Percentiles rank a stretch among this genome's conserved stretches.
These are phyloP conservation scores for Ophiosphaerella korrae DNA, from an alignment of 2,329 filamentous ascomycete species.

Conservation along the genomic window DNA sequence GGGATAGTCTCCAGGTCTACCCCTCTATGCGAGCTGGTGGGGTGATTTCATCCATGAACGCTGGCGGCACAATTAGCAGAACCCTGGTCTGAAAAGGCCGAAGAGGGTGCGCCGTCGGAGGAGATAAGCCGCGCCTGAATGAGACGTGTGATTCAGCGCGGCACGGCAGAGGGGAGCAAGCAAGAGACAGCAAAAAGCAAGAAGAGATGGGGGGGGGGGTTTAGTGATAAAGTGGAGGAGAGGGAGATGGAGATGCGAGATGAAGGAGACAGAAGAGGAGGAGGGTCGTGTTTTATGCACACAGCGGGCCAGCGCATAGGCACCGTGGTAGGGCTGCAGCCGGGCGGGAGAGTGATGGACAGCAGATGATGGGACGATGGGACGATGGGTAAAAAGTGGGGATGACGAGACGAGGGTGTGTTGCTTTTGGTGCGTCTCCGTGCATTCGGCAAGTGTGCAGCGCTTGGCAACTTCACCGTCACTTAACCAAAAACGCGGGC, in stretches of 20 bases:
- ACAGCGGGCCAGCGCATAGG: conserved; percentile 12
- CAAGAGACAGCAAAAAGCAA: conserved; percentile 15
- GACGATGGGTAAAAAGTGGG: conserved; percentile 16
- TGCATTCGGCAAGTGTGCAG: conserved; percentile 13
- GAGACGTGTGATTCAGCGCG: conserved; percentile 4
- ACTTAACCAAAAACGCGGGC: conserved; percentile 17
- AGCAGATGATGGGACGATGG: conserved; percentile 3
- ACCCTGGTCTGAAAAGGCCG: conserved; percentile 18
- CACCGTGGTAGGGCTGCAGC: conserved; percentile 31
- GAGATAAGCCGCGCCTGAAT: conserved; percentile 26
- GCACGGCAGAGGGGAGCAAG: conserved; percentile 9
- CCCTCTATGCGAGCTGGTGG: conserved; percentile 34
- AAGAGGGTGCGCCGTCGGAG: conserved; percentile 32
- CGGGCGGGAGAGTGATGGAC: conserved; percentile 14
- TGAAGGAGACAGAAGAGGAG: no score
- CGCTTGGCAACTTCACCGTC: conserved; percentile 24
- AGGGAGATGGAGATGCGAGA: background rate
- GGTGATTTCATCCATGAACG: conserved; percentile 20
- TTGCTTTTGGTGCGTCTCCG: conserved; percentile 29
- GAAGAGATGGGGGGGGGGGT: conserved; percentile 2
- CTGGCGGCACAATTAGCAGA: conserved; percentile 27
- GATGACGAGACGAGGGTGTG: conserved; percentile 8
- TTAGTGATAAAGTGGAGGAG: conserved; percentile 2
- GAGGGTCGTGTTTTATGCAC: conserved; percentile 5
- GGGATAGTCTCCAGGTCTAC: conserved; percentile 14